phyloP scores from a whole-genome alignment of 1,139 yeast genomes.

The Debaryomyces udenii region DNA sequence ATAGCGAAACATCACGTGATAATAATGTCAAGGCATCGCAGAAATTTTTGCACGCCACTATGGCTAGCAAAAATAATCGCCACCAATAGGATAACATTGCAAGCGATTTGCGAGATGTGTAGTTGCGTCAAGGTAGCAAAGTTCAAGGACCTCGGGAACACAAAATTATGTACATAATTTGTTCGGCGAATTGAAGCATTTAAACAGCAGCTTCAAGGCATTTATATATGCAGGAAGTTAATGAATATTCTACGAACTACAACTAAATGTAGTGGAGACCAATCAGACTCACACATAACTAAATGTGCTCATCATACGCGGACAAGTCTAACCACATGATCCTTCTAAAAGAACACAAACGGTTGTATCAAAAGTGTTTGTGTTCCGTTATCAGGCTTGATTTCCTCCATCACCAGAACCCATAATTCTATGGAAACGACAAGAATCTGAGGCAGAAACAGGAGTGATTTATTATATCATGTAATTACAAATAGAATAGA shows the following conservation, averaged over 20 bases:
- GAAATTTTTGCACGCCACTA: no score
- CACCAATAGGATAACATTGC: no score
- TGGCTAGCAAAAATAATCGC: no score
- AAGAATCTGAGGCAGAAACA: slow-evolving; percentile 73
- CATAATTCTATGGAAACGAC: slow-evolving; percentile 49
- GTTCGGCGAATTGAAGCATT: no score
- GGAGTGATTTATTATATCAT: slow-evolving; percentile 46
- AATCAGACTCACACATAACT: slow-evolving; percentile 19
- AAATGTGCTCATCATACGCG: slow-evolving; percentile 23
- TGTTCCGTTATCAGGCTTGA: slow-evolving; percentile 47
- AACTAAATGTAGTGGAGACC: slow-evolving; percentile 27
- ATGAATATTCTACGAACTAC: neutral
- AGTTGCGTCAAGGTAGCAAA: no score
- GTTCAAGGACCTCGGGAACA: no score
- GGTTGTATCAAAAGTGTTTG: slow-evolving; percentile 45
- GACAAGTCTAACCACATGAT: slow-evolving; percentile 41
- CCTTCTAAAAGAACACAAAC: slow-evolving; percentile 34
- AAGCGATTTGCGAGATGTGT: no score
- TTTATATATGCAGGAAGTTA: no score
- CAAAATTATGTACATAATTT: no score
- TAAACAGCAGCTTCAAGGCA: no score
- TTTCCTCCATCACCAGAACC: slow-evolving; percentile 76
- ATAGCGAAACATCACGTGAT: neutral
- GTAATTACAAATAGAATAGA: neutral
- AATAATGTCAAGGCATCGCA: neutral